Base-by-base conservation (phyloP, 176 grass and related monocot species). In the Triticum aestivum region DNA sequence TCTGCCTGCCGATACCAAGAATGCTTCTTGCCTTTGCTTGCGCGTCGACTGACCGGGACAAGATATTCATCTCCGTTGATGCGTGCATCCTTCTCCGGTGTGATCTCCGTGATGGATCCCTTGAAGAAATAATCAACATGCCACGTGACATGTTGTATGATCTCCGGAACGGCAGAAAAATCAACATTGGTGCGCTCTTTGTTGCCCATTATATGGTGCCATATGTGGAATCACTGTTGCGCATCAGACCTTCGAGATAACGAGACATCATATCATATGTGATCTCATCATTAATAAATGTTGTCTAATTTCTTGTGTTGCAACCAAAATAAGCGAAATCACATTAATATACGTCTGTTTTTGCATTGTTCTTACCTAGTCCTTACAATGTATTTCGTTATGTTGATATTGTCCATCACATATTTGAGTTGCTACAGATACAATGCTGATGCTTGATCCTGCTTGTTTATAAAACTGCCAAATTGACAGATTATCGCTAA, bases 391-490 rank as follows among this genome's bases (percentile, higher is more conserved):
- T 0, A 17, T 52, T 51, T 51, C 4, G 13, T 15, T 51, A 51
- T 5, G 47, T 51, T 5, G 47, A 51, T 15, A 51, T 14, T 49
- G 47, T 49, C 47, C 47, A 49, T 1, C 45, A 14, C 45, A 49
- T 59, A 65, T 29, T 51, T n/a, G 17, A 15, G 7, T 21, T 73
- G 65, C 76, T 89, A 79, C 65, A 5, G n/a, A 63, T 74, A 85
- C 15, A 1, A 39, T 65, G 39, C 59, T 35, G 20, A 35, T 47
- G 39, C 39, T 76, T 35, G 59, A 76, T 7, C 51, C 5, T 18
- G 5, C 5, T 54, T 54, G 51, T 54, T 54, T 54, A 54, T 18
- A 6, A 7, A 18, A 18, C 5, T 12, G 58, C 49, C 2, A 27
- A 13, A 37, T 65, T 64, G 11, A 67, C 79, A 11, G 9, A 74